Conservation (phyloP, 768 basidiomycete species). For the Naematelia aurantialba region DNA sequence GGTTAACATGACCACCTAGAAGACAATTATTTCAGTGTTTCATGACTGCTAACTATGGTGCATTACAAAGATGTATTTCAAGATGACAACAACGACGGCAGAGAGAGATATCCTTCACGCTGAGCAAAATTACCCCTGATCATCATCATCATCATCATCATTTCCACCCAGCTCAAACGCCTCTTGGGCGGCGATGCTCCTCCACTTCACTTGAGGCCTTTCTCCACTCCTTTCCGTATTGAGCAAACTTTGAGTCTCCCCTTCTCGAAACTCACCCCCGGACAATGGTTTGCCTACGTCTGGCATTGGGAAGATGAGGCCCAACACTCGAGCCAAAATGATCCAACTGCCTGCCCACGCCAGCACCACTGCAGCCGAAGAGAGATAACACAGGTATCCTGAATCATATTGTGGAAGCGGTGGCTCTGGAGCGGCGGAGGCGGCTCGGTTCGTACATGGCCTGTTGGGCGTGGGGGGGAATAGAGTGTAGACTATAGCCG, state of each 20-base stretch:
- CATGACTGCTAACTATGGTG: too few relatives aligned
- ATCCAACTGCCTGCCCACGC: conserved; percentile 37
- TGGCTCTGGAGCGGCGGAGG: conserved; percentile 14
- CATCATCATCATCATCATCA: conserved; percentile 20
- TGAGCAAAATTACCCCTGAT: background rate
- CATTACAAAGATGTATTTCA: too few relatives aligned
- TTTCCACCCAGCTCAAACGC: conserved; percentile 42
- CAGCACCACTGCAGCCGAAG: conserved; percentile 20
- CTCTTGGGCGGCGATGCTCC: conserved; percentile 38
- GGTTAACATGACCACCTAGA: too few relatives aligned
- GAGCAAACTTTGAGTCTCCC: background rate
- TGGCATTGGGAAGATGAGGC: conserved; percentile 37
- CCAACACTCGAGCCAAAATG: conserved; percentile 27
- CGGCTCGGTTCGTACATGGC: conserved; percentile 31
- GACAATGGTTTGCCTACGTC: conserved; percentile 3
- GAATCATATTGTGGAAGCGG: conserved; percentile 8
- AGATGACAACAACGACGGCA: too few relatives aligned
- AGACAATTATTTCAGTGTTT: too few relatives aligned
- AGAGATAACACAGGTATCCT: conserved; percentile 21
- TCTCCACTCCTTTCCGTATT: background rate
- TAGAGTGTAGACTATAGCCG: conserved; percentile 38
- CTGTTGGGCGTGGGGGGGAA: conserved; percentile 32
- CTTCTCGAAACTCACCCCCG: background rate
- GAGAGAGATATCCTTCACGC: too few relatives aligned
- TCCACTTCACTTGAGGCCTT: conserved; percentile 32